A percentile compares a stretch with the other conserved stretches of the same genome.
These are phyloP conservation scores for Neocallimastix lanati DNA, from an alignment of 192 early-diverging fungal species.

Conservation along the genomic window DNA sequence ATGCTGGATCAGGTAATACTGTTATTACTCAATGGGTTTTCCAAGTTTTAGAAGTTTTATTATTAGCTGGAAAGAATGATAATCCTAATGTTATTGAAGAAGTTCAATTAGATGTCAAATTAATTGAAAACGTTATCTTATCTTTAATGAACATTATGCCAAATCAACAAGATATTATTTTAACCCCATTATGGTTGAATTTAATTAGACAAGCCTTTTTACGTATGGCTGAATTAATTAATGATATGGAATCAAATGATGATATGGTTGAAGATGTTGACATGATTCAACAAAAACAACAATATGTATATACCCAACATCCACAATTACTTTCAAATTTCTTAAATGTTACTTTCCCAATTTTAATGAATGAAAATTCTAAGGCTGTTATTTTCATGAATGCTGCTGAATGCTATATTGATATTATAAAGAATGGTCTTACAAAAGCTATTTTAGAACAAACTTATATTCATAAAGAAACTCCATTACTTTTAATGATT, in stretches of 20 bases:
- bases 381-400: slow-evolving; percentile 26
- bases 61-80: slow-evolving; percentile 23
- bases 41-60: slow-evolving; percentile 45
- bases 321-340: slow-evolving; percentile 25
- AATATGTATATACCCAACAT: slow-evolving; percentile 14
- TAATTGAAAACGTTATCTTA: slow-evolving; percentile 11
- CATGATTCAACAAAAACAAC: background rate
- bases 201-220: slow-evolving; percentile 56
- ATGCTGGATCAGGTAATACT: slow-evolving; percentile 29
- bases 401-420: slow-evolving; percentile 50
- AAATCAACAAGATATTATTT: slow-evolving; percentile 56
- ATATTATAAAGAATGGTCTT: slow-evolving; percentile 52
- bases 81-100: slow-evolving; percentile 11
- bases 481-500: slow-evolving; percentile 24
- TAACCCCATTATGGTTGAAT: slow-evolving; percentile 68
- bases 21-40: slow-evolving; percentile 61
- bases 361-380: slow-evolving; percentile 40
- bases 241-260: background rate
- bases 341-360: slow-evolving; percentile 41
- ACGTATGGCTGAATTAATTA: slow-evolving; percentile 35
- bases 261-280: slow-evolving; percentile 5
- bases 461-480: slow-evolving; percentile 15
- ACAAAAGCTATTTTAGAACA: slow-evolving; percentile 53
- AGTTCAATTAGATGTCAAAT: background rate
- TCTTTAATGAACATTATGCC: slow-evolving; percentile 64